Evolutionary conservation across 2,329 filamentous ascomycete genomes (phyloP).

Genomic region (Diplodia seriata): DNA sequence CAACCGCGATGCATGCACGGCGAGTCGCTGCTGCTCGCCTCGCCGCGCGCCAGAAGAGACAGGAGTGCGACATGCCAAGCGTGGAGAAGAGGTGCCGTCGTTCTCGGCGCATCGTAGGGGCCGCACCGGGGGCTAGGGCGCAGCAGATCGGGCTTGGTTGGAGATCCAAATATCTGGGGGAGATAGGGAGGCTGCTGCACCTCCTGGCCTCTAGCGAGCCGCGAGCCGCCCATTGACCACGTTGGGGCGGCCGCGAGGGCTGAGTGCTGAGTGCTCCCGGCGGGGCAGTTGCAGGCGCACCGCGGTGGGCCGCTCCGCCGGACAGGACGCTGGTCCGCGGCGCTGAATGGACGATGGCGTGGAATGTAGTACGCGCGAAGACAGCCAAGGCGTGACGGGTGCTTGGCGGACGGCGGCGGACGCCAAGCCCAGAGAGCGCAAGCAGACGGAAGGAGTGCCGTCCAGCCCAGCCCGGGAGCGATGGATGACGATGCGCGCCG

Average conservation of each 20-base stretch:
- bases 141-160: slow-evolving; percentile 24
- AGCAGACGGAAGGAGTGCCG: slow-evolving; percentile 12
- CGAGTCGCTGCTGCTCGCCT: background rate
- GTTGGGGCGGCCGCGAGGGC: background rate
- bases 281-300: background rate
- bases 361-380: background rate
- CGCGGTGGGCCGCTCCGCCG: background rate
- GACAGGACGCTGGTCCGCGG: background rate
- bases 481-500: slow-evolving; percentile 6
- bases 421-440: slow-evolving; percentile 7
- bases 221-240: background rate
- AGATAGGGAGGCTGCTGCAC: slow-evolving; percentile 16
- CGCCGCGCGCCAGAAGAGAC: background rate
- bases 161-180: slow-evolving; percentile 30
- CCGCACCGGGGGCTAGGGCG: slow-evolving; percentile 12
- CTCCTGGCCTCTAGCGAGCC: slow-evolving; percentile 8
- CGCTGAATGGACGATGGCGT: background rate
- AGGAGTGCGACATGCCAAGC: slow-evolving; percentile 18
- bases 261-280: background rate
- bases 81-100: slow-evolving; percentile 22
- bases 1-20: background rate
- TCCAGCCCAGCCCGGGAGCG: background rate
- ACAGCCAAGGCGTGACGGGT: slow-evolving; percentile 15
- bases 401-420: slow-evolving; percentile 11
- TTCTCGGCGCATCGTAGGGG: slow-evolving; percentile 22